A percentile compares a stretch with the other conserved stretches of the same genome.
Evolutionary conservation across 257 asterid genomes (phyloP).

Genomic region (Striga asiatica): DNA sequence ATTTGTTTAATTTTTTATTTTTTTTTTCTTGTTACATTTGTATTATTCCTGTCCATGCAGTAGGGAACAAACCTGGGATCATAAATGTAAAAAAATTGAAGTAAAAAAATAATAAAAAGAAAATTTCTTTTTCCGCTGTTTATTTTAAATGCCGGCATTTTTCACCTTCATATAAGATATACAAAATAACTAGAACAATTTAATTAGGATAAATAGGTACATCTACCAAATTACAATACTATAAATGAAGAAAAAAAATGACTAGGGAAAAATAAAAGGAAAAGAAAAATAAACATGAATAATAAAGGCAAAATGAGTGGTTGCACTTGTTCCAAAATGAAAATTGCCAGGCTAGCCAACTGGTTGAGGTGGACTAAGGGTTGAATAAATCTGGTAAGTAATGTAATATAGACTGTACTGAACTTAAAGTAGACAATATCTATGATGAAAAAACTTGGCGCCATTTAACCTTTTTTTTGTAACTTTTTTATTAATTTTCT

Average conservation of each 20-base stretch:
- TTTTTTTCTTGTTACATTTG: constrained; percentile 32
- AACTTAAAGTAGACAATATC: constrained; percentile 32
- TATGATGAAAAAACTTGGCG: constrained; percentile 22
- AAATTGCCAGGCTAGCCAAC: constrained; percentile 45
- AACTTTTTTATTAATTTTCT: too few relatives aligned
- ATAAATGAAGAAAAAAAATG: not conserved
- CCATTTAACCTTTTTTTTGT: not conserved
- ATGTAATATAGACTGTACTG: constrained; percentile 18
- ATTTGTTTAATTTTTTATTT: constrained; percentile 37
- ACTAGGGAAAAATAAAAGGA: not conserved
- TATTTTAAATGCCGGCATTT: not conserved
- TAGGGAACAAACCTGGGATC: constrained; percentile 56
- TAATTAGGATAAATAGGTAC: too few relatives aligned
- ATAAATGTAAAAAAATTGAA: constrained; percentile 29
- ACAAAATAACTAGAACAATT: too few relatives aligned
- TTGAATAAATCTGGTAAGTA: constrained; percentile 31
- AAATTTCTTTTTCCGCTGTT: not conserved
- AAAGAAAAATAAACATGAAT: not conserved
- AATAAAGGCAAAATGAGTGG: constrained; percentile 14
- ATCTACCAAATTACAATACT: too few relatives aligned
- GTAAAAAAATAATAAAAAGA: not conserved
- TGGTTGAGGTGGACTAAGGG: constrained; percentile 24
- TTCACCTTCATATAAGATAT: not conserved
- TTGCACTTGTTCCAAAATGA: constrained; percentile 8
- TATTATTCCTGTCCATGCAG: constrained; percentile 43